A percentile compares a stretch with the other conserved stretches of the same genome.
Conservation (phyloP, 2,329 filamentous ascomycete genomes). For the Aspergillus chevalieri region DNA sequence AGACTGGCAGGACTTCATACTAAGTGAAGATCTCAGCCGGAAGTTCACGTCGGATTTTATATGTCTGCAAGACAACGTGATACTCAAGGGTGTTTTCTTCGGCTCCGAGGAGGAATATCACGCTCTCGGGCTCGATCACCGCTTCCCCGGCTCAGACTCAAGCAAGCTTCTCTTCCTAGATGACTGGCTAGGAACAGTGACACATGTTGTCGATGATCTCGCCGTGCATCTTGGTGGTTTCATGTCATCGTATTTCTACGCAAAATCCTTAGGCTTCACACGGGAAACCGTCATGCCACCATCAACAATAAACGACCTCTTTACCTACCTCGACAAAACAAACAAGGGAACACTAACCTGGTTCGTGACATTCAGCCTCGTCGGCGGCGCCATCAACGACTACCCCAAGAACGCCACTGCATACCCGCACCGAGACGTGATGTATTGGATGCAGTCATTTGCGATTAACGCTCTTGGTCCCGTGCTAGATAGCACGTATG, state of each 20-base stretch:
- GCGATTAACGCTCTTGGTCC: conserved; percentile 44
- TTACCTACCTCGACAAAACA: conserved; percentile 48
- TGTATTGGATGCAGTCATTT: conserved; percentile 61
- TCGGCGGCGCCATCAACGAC: conserved; percentile 56
- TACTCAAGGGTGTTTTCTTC: conserved; percentile 58
- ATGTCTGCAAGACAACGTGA: conserved; percentile 47
- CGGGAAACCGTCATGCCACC: conserved; percentile 44
- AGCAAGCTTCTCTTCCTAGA: conserved; percentile 19
- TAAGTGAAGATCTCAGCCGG: conserved; percentile 50
- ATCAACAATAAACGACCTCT: conserved; percentile 44
- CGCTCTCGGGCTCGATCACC: conserved; percentile 24
- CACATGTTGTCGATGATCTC: conserved; percentile 19
- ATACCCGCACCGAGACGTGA: conserved; percentile 58
- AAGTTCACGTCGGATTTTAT: conserved; percentile 55
- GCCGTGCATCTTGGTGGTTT: conserved; percentile 25
- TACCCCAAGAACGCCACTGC: conserved; percentile 51
- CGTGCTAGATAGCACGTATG: conserved; percentile 42
- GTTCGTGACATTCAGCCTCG: conserved; percentile 58
- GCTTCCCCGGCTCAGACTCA: conserved; percentile 18
- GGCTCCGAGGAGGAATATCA: conserved; percentile 53
- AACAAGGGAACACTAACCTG: conserved; percentile 51
- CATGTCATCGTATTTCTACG: conserved; percentile 48
- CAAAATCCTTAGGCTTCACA: conserved; percentile 53
- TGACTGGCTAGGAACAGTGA: conserved; percentile 24
- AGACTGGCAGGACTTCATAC: conserved; percentile 54